Evolutionary conservation across 768 basidiomycete genomes (phyloP), one percentile per base, ranked within the genome.

Genomic region (Suillus tomentosus): DNA sequence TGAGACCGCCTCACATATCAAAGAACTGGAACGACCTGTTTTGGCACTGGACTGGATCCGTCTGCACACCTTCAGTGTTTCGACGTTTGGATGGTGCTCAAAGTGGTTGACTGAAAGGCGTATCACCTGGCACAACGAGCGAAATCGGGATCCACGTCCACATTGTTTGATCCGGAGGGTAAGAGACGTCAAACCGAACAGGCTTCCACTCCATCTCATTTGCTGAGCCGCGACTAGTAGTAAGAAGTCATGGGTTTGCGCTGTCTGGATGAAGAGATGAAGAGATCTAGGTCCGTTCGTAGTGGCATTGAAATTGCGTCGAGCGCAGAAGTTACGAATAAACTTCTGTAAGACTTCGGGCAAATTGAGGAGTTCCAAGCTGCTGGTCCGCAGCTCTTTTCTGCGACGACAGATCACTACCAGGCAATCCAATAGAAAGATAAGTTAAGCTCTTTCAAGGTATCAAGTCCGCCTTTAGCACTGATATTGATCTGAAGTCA

Each of bases 11-110:
- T 62, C 61, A 89, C 89, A 79, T 65, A 37, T 80, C 64, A 53
- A 85, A 84, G 27, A 86, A 68, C 51, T 88, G 85, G 48, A 93
- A 82, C 0, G 82, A 79, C 27, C 88, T 77, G 67, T 92, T 86
- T 73, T 96, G 94, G 67, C 87, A 88, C 42, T 89, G 86, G 0
- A 85, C 80, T 81, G 3, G 88, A 85, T 0, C 92, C 93, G 68
- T 95, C 92, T 14, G 86, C 82, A 67, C 85, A 91, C 88, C 93
- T 95, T 64, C 50, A n/a, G 24, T 31, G 53, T 54, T 39, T 37
- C 42, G 48, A 36, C 9, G 17, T 45, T 22, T 27, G 39, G 40
- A 27, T 24, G 17, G 39, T 58, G 37, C 37, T 58, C 24, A 11
- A 58, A 40, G 10, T 27, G 5, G 17, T 27, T 27, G 39, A 58